A percentile compares a stretch with the other conserved stretches of the same genome.
phyloP scores from a whole-genome alignment of 352 stramenopile genomes.

The Aphanomyces euteiches region DNA sequence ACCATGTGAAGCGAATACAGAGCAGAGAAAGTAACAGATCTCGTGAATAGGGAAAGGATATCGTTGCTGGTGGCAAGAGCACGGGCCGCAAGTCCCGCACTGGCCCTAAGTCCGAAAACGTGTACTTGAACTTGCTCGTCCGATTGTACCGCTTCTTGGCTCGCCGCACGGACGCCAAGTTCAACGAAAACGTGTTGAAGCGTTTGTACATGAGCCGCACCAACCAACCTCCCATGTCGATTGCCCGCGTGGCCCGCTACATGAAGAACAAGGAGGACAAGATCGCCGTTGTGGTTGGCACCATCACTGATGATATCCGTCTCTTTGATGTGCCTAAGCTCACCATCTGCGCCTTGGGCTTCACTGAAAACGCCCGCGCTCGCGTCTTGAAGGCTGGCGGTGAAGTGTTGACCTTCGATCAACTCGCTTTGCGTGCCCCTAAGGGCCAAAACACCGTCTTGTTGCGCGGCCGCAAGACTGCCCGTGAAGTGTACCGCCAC shows the following conservation, averaged over 20 bases:
- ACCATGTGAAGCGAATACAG: neutral
- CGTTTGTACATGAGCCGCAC: slow-evolving; percentile 99
- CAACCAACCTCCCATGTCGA: slow-evolving; percentile 97
- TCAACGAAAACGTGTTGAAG: slow-evolving; percentile 98
- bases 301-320: slow-evolving; percentile 99
- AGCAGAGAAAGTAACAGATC: slow-evolving; percentile 5
- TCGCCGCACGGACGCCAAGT: slow-evolving; percentile 97
- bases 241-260: slow-evolving; percentile 95
- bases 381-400: slow-evolving; percentile 97
- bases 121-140: slow-evolving; percentile 99
- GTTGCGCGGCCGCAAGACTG: slow-evolving; percentile 96
- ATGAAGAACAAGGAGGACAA: slow-evolving; percentile 99
- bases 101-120: slow-evolving; percentile 98
- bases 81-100: slow-evolving; percentile 97
- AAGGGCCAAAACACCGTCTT: slow-evolving; percentile 98
- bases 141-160: slow-evolving; percentile 95
- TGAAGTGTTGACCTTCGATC: slow-evolving; percentile 99
- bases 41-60: slow-evolving; percentile 94
- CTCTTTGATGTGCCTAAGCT: slow-evolving; percentile 96
- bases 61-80: slow-evolving; percentile 98
- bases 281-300: slow-evolving; percentile 97
- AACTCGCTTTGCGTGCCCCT: slow-evolving; percentile 96
- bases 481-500: slow-evolving; percentile 96
- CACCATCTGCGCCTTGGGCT: slow-evolving; percentile 94
- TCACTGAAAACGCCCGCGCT: slow-evolving; percentile 97